Conservation (phyloP, 2,329 filamentous ascomycete species). For the Fusarium scirpi region DNA sequence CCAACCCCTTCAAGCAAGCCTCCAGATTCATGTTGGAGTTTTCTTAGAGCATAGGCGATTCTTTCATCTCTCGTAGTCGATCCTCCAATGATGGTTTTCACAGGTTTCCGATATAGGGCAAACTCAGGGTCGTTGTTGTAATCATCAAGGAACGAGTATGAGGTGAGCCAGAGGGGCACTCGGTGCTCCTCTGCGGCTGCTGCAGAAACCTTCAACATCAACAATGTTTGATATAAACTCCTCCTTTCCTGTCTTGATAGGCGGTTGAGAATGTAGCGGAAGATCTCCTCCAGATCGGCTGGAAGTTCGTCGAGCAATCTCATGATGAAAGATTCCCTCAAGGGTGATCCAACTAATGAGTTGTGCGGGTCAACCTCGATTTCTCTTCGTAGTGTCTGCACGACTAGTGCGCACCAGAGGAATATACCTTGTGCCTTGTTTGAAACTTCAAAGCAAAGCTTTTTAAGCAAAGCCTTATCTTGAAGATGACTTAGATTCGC, state of each 20-base stretch:
- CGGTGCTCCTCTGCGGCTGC: fast-evolving
- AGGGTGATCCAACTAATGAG: neutral
- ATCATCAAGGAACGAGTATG: fast-evolving
- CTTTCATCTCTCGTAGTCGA: neutral
- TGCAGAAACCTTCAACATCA: fast-evolving
- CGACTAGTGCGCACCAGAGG: fast-evolving
- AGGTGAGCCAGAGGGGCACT: neutral
- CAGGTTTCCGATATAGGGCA: neutral
- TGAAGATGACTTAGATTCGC: fast-evolving
- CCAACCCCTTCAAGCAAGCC: neutral
- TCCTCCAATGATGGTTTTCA: no score
- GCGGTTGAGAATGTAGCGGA: neutral
- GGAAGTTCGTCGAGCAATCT: neutral
- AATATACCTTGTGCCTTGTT: neutral
- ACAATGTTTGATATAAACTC: neutral
- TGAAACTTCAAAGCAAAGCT: neutral
- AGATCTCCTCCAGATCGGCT: fast-evolving
- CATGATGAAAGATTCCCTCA: neutral
- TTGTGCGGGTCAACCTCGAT: neutral
- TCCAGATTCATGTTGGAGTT: neutral
- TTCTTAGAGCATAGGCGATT: fast-evolving
- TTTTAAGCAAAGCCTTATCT: fast-evolving
- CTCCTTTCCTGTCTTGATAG: fast-evolving
- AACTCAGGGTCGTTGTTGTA: neutral
- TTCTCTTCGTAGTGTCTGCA: fast-evolving